Conservation (phyloP, 2,329 filamentous ascomycete species). For the Paraconiothyrium sp. region DNA sequence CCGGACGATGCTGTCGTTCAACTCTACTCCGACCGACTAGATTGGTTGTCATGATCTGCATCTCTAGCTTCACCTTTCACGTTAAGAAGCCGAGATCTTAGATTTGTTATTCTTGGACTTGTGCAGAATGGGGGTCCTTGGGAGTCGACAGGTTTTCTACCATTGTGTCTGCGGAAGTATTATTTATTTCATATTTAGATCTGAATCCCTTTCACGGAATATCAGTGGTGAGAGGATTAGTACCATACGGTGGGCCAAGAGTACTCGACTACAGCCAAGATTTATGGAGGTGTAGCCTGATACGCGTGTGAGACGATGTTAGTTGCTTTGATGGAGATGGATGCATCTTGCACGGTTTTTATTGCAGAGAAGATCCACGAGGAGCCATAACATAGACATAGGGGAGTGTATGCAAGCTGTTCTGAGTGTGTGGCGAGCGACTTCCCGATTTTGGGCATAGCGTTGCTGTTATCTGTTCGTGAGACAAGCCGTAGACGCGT, state of each 20-base stretch:
- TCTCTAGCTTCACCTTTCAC: not conserved
- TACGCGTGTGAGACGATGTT: not conserved
- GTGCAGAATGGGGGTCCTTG: not conserved
- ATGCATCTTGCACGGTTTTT: not conserved
- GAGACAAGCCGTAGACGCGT: too few relatives aligned
- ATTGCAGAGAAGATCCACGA: not conserved
- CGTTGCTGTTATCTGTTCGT: too few relatives aligned
- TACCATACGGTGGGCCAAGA: not conserved
- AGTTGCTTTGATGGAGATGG: not conserved
- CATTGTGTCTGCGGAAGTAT: not conserved
- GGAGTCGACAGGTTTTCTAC: not conserved
- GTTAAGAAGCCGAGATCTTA: not conserved
- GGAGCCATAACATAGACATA: not conserved
- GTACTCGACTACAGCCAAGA: not conserved
- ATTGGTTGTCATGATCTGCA: not conserved
- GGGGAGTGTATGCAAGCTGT: not conserved
- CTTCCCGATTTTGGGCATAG: not conserved
- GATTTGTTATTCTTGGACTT: not conserved
- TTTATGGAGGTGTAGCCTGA: not conserved
- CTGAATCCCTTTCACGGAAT: constrained; percentile 1
- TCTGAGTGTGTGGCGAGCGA: not conserved
- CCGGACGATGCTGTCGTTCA: not conserved
- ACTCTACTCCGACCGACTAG: not conserved
- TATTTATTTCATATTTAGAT: not conserved
- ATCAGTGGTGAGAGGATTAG: not conserved